phyloP scores from a whole-genome alignment of 345 rosid species.

The Hibiscus mutabilis region DNA sequence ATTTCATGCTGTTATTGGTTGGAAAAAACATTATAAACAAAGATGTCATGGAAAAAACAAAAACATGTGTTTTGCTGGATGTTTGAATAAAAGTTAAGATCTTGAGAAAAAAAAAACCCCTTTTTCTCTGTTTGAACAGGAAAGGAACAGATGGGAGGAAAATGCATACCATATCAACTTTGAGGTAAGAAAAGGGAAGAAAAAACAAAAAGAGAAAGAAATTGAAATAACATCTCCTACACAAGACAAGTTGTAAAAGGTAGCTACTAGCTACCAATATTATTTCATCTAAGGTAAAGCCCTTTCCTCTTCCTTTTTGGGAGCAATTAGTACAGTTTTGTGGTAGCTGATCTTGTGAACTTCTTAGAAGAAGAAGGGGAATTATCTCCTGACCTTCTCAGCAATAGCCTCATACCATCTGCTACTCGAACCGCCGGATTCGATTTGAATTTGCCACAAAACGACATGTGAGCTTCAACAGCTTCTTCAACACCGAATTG shows the following conservation, averaged over 20 bases:
- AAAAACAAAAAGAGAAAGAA: not conserved
- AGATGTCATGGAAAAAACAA: not conserved
- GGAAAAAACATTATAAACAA: not conserved
- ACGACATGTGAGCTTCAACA: constrained; percentile 80
- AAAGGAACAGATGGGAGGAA: not conserved
- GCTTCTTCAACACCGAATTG: constrained; percentile 65
- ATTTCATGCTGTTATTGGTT: too few species aligned
- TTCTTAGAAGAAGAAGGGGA: constrained; percentile 47
- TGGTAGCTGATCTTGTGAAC: constrained; percentile 56
- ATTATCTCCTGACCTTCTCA: constrained; percentile 61
- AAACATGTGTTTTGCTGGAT: not conserved
- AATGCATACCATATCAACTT: constrained; percentile 2
- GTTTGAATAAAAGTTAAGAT: not conserved
- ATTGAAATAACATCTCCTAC: constrained; percentile 18
- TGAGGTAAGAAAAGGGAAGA: too few species aligned
- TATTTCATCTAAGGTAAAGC: constrained; percentile 12
- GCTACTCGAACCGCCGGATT: constrained; percentile 90
- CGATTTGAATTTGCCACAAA: constrained; percentile 77
- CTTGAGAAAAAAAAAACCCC: not conserved
- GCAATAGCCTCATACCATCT: constrained; percentile 93
- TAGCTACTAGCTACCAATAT: not conserved
- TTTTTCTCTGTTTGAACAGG: not conserved
- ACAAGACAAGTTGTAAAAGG: constrained; percentile 18
- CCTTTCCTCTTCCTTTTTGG: not conserved
- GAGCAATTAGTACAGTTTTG: constrained; percentile 29